These are phyloP conservation scores for Viridothelium virens DNA, from an alignment of 495 filamentous ascomycete genomes.

Conservation along the genomic window DNA sequence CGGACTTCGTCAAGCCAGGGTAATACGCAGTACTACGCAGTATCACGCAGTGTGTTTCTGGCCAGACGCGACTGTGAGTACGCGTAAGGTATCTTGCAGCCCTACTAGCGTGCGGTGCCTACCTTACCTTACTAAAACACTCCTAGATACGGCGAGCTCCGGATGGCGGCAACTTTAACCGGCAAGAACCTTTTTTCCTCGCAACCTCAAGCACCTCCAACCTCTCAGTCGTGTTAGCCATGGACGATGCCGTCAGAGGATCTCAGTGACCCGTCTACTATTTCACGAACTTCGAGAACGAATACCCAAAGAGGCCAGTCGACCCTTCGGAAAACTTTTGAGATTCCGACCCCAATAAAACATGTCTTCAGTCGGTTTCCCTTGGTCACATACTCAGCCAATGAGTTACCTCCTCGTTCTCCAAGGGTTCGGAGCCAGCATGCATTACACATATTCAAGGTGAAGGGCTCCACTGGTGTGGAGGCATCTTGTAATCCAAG, in stretches of 20 bases:
- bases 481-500: constrained; percentile 81
- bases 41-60: no score
- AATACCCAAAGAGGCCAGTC: not conserved
- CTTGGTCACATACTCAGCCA: constrained; percentile 64
- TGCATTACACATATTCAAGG: constrained; percentile 70
- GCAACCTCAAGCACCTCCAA: not conserved
- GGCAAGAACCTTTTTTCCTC: not conserved
- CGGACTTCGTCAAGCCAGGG: no score
- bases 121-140: no score
- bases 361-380: constrained; percentile 79
- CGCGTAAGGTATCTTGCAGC: no score
- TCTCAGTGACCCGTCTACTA: not conserved
- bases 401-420: constrained; percentile 63
- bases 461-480: constrained; percentile 52
- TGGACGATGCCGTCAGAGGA: constrained; percentile 6
- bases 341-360: constrained; percentile 68
- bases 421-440: constrained; percentile 44
- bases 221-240: not conserved
- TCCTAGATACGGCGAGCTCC: not conserved
- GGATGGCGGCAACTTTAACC: not conserved
- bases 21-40: no score
- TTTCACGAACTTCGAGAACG: not conserved
- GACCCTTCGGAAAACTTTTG: constrained; percentile 40
- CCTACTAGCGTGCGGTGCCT: no score
- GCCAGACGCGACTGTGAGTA: no score